Evolutionary conservation across 169 alveolate species (phyloP), one percentile per base, ranked within the genome.

Genomic region (Theileria equi): DNA sequence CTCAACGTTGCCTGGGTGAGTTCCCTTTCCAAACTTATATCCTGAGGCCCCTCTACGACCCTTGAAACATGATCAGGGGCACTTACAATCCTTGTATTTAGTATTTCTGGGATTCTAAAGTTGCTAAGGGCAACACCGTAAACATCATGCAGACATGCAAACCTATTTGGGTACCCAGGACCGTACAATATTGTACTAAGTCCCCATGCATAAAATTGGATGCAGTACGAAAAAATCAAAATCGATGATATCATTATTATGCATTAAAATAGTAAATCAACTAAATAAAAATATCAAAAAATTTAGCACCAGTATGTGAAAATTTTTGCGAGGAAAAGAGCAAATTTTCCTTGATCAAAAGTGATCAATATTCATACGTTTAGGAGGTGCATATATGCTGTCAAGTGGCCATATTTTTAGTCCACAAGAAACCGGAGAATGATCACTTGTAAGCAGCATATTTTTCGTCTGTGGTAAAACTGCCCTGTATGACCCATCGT

Each of bases 341-440:
- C 25, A 53, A 53, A 53, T 6, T 0, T 53, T 53, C 10, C 31
- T 2, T 1, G 3, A 35, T 53, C 5, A 44, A 25, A 16, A 57
- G 19, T 43, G 34, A 40, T 28, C 25, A 16, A 41, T 57, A 29
- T 57, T 34, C 32, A 38, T 38, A 38, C 45, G 45, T 38, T 38
- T 13, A n/a, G 67, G 67, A 8, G 61, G 57, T 1, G 53, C 67
- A 21, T 28, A 16, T 19, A 17, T 57, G 26, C 53, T 57, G 50
- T 26, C n/a, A 17, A 53, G 25, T 8, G 78, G 78, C 76, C 83
- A 73, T 65, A 85, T 47, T 25, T 45, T 69, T 26, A 79, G 76
- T n/a, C 89, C 82, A 53, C 91, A 85, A 8, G 88, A 72, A 2
- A 85, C 89, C 29, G 91, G 91, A 17, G 80, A 53, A 64, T 85